A percentile compares a stretch with the other conserved stretches of the same genome.
phyloP scores from a whole-genome alignment of 345 rosid species.

The Atalantia buxifolia region DNA sequence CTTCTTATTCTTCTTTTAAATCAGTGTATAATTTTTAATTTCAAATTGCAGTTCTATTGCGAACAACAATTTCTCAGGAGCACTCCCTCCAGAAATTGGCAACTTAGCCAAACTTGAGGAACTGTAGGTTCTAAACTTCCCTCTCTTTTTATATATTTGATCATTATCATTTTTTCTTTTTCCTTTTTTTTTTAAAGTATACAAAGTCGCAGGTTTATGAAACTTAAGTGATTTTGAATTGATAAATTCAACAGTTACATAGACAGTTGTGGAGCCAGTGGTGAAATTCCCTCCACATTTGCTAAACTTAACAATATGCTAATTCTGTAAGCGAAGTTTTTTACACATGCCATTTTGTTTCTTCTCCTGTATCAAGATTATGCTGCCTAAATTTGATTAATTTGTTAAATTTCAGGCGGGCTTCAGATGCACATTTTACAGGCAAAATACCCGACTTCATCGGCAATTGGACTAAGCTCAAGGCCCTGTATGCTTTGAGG shows the following conservation, averaged over 20 bases:
- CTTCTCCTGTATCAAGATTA: background rate
- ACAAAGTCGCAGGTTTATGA: background rate
- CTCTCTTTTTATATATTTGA: background rate
- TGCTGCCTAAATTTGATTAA: background rate
- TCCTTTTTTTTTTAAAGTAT: background rate
- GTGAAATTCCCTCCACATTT: slow-evolving; percentile 9
- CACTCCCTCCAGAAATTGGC: slow-evolving; percentile 12
- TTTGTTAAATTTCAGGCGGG: slow-evolving; percentile 28
- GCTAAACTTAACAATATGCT: background rate
- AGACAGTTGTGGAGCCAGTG: background rate
- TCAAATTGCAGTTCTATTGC: background rate
- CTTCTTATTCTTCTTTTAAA: too few species aligned
- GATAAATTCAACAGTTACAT: background rate
- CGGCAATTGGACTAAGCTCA: slow-evolving; percentile 34
- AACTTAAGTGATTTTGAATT: background rate
- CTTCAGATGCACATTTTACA: slow-evolving; percentile 27
- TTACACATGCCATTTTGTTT: background rate
- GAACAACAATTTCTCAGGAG: slow-evolving; percentile 5
- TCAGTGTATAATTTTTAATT: background rate
- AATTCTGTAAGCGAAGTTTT: background rate
- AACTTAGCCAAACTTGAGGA: slow-evolving; percentile 3
- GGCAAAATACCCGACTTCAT: slow-evolving; percentile 38
- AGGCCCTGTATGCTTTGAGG: slow-evolving; percentile 11
- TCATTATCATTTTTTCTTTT: background rate
- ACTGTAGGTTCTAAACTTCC: background rate